phyloP scores from a whole-genome alignment of 495 filamentous ascomycete species.

The Hypoxylon trugodes region DNA sequence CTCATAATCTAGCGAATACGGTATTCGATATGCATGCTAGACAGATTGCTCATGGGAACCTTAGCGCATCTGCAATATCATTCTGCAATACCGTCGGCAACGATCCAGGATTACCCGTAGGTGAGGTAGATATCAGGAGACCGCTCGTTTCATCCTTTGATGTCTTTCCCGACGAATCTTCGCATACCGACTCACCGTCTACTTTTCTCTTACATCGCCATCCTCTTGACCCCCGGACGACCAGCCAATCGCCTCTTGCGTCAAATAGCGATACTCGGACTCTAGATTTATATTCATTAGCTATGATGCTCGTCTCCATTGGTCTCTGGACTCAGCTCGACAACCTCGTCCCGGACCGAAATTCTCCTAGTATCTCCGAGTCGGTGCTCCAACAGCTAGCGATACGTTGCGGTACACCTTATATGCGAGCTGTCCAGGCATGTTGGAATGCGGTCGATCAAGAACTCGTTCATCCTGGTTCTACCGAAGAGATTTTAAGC shows the following conservation, averaged over 20 bases:
- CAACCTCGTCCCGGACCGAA: conserved; percentile 58
- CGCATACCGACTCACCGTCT: conserved; percentile 49
- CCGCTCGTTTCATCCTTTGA: conserved; percentile 85
- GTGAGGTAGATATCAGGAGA: conserved; percentile 70
- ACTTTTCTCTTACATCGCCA: conserved; percentile 73
- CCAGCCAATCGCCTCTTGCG: conserved; percentile 58
- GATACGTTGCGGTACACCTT: conserved; percentile 77
- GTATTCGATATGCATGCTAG: conserved; percentile 79
- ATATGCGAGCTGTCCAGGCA: conserved; percentile 80
- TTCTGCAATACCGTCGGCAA: conserved; percentile 69
- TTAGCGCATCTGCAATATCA: conserved; percentile 81
- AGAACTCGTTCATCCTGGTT: conserved; percentile 55
- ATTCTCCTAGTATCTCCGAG: conserved; percentile 48
- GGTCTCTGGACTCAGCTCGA: conserved; percentile 86
- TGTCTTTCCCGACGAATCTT: conserved; percentile 74
- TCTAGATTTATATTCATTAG: conserved; percentile 86
- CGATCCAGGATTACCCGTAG: conserved; percentile 49
- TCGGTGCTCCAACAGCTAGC: conserved; percentile 67
- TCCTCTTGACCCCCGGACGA: conserved; percentile 72
- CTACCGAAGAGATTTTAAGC: conserved; percentile 52
- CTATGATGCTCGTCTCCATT: conserved; percentile 83
- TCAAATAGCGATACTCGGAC: conserved; percentile 61
- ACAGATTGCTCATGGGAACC: conserved; percentile 79
- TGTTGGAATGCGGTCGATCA: conserved; percentile 82
- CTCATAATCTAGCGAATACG: conserved; percentile 78